Evolutionary conservation across 2,329 filamentous ascomycete species (phyloP), one percentile per base, ranked within the genome.

Genomic region (Aspergillus sp.): DNA sequence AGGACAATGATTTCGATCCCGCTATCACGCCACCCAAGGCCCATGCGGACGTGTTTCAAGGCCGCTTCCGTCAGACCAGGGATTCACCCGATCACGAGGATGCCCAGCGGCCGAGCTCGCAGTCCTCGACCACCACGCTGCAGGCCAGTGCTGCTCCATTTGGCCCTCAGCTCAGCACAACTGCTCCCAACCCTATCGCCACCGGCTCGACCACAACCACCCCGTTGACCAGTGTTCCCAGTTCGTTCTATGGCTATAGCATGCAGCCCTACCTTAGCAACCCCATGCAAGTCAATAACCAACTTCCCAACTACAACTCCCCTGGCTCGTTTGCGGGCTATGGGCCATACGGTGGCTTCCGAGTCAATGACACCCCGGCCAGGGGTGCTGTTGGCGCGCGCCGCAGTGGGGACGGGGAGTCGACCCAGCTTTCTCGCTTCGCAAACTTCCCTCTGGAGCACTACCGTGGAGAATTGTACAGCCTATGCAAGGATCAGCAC

Each of bases 401-500:
- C 79, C 74, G 70, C 45, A 27, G 22, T 27, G 64, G 59, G 23
- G 69, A 72, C 54, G 69, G 71, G 41, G 74, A 75, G 41, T 45
- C 48, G 22, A 83, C 80, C 75, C 57, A 86, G 48, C 57, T 87
- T 75, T 86, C 85, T 60, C 86, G 89, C 51, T 96, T 88, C 71
- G 82, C 86, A 58, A 91, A 93, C 64, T 80, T 88, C 62, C 82
- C 88, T 12, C 76, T 97, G 19, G 88, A 95, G 64, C 81, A 84
- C 30, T 85, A 93, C 60, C 78, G 79, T 32, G 88, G 90, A 43
- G 85, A 90, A 60, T 88, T 98, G 60, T 94, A 95, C 68, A 79
- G 83, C 44, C 76, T 96, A 32, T 97, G 91, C 79, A 97, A 96
- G 72, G 93, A 98, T 63, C 93, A 98, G 72, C 90, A 98, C 68